phyloP scores from a whole-genome alignment of 1,139 yeast genomes.

The Candida mesenterica region DNA sequence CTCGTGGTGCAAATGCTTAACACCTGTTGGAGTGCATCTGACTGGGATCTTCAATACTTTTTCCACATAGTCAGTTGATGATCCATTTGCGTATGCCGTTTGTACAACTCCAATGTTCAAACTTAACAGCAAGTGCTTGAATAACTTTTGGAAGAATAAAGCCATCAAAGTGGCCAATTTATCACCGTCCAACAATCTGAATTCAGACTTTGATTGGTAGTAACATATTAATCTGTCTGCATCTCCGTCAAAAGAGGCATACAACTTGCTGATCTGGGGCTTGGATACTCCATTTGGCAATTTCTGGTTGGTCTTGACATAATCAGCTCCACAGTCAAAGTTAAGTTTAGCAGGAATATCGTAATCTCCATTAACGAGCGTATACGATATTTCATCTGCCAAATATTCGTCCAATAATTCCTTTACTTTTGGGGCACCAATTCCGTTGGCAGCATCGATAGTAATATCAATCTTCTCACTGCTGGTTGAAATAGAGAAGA shows the following conservation, averaged over 20 bases:
- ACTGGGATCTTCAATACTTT: conserved; percentile 71
- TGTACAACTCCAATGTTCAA: conserved; percentile 83
- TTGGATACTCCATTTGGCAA: conserved; percentile 61
- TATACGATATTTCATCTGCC: conserved; percentile 36
- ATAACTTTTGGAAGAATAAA: conserved; percentile 54
- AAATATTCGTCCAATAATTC: conserved; percentile 47
- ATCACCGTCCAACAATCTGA: conserved; percentile 87
- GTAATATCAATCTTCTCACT: conserved; percentile 45
- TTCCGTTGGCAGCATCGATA: conserved; percentile 92
- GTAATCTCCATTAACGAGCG: conserved; percentile 61
- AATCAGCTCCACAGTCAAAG: conserved; percentile 91
- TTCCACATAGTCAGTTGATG: conserved; percentile 72
- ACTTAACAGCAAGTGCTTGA: conserved; percentile 37
- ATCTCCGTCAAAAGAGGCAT: conserved; percentile 93
- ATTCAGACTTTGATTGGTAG: conserved; percentile 47
- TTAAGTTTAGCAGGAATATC: conserved; percentile 61
- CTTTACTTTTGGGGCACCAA: conserved; percentile 78
- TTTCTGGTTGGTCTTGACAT: conserved; percentile 82
- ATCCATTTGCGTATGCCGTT: conserved; percentile 97
- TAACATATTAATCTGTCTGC: conserved; percentile 94
- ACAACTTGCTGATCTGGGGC: conserved; percentile 45
- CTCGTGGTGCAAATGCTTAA: conserved; percentile 89
- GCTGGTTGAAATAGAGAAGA: conserved; percentile 21
- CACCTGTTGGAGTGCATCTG: conserved; percentile 92
- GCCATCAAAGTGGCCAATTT: conserved; percentile 87